Evolutionary conservation across 1,284 basidiomycete genomes (phyloP).

Genomic region (Stygiomarasmius scandens): DNA sequence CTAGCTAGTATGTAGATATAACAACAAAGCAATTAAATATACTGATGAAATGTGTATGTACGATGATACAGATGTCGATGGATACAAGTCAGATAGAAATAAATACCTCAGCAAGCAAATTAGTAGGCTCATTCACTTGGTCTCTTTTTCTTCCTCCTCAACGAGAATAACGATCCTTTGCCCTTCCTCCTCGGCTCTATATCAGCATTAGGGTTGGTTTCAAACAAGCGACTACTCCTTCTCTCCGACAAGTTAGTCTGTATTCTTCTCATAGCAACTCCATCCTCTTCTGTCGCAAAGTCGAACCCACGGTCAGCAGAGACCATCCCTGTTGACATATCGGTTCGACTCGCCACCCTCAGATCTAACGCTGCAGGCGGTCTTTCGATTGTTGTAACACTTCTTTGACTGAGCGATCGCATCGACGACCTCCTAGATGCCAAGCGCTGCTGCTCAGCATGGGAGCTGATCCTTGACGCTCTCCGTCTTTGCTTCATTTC

Average conservation of each 20-base stretch:
- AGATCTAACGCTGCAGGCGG: slow-evolving; percentile 20
- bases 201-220: neutral
- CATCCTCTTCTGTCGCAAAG: slow-evolving; percentile 84
- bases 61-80: neutral
- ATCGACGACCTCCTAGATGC: slow-evolving; percentile 10
- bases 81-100: neutral
- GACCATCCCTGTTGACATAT: slow-evolving; percentile 82
- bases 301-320: slow-evolving; percentile 80
- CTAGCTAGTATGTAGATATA: neutral
- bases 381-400: slow-evolving; percentile 25
- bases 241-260: slow-evolving; percentile 77
- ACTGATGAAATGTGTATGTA: neutral
- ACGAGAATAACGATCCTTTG: slow-evolving; percentile 11
- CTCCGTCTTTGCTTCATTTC: slow-evolving; percentile 28
- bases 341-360: slow-evolving; percentile 65
- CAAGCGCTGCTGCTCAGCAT: slow-evolving; percentile 2
- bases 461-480: neutral
- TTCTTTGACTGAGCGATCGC: slow-evolving; percentile 2
- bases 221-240: slow-evolving; percentile 39
- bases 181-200: slow-evolving; percentile 10
- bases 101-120: neutral
- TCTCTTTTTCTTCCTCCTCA: slow-evolving; percentile 14
- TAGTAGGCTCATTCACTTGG: neutral
- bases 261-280: slow-evolving; percentile 79
- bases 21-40: neutral